Evolutionary conservation across 306 rosid genomes (phyloP).

Genomic region (Coriaria nepalensis): DNA sequence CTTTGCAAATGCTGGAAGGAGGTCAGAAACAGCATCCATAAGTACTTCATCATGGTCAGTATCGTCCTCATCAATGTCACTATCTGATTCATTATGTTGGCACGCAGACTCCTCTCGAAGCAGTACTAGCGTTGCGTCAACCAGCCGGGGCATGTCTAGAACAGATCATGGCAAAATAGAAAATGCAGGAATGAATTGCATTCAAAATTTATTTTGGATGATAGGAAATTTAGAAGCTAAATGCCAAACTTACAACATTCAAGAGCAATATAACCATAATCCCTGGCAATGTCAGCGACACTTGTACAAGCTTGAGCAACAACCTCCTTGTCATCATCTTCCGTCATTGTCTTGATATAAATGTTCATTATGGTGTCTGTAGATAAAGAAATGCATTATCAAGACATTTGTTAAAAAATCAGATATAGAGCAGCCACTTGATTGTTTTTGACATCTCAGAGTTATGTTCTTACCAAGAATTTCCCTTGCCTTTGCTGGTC

Average conservation of each 20-base stretch:
- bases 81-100: conserved; percentile 64
- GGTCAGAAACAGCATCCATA: conserved; percentile 97
- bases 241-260: conserved; percentile 65
- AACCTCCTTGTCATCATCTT: conserved; percentile 93
- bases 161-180: conserved; percentile 8
- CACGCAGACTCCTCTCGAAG: conserved; percentile 83
- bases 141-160: conserved; percentile 53
- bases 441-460: background rate
- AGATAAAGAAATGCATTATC: background rate
- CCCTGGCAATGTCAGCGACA: conserved; percentile 72
- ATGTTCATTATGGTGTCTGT: conserved; percentile 73
- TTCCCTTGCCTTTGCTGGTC: conserved; percentile 56
- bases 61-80: conserved; percentile 80
- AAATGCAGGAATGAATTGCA: conserved; percentile 13
- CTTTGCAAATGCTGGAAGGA: conserved; percentile 92
- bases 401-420: conserved; percentile 3
- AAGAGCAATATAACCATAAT: conserved; percentile 61
- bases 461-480: conserved; percentile 49
- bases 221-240: conserved; percentile 11
- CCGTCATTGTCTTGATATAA: conserved; percentile 75
- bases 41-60: conserved; percentile 75
- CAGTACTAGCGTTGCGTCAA: conserved; percentile 66
- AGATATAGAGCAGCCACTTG: no score
- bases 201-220: conserved; percentile 2
- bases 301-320: conserved; percentile 92